Evolutionary conservation across 2,329 filamentous ascomycete species (phyloP), one percentile per base, ranked within the genome.

Genomic region (Botrytis elliptica): DNA sequence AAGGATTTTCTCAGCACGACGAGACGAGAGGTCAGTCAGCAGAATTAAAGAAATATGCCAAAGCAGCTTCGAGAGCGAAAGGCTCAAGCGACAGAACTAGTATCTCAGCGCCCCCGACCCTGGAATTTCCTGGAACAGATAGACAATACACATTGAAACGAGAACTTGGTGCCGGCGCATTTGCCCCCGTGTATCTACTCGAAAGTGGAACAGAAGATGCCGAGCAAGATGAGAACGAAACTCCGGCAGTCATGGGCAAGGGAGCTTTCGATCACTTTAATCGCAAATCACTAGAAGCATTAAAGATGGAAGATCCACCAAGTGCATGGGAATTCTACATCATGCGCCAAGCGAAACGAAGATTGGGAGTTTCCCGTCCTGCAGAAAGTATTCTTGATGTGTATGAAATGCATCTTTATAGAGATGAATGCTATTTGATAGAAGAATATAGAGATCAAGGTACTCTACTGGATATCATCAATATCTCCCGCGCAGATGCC

Each of bases 311-410:
- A 83, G 89, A 92, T 46, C 94, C 95, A 0, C 93, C 95, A 0
- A 92, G 91, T 7, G 87, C 93, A 0, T 99, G 96, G 96, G 96
- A 99, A 81, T 99, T 98, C 81, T 93, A 97, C 83, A 97, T 99
- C 83, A 94, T 98, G 85, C 91, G 93, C 1, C 89, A 94, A 72
- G 90, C 93, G 2, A 93, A 95, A 76, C 85, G 88, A 36, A 92
- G 96, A 0, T 86, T 99, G 0, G 92, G 91, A 0, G 87, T 91
- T 1, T 88, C 92, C 74, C 90, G 95, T 22, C 91, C 92, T 0
- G 87, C 90, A 0, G 90, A 93, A 4, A 97, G 93, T 22, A 86
- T 99, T 74, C 90, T 97, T 1, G 88, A 90, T 55, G 95, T 92
- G 0, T 92, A 97, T 77, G 95, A 98, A 81, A 90, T 98, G 85